Conservation (phyloP, 2,329 filamentous ascomycete genomes). For the Ophiostoma montium region DNA sequence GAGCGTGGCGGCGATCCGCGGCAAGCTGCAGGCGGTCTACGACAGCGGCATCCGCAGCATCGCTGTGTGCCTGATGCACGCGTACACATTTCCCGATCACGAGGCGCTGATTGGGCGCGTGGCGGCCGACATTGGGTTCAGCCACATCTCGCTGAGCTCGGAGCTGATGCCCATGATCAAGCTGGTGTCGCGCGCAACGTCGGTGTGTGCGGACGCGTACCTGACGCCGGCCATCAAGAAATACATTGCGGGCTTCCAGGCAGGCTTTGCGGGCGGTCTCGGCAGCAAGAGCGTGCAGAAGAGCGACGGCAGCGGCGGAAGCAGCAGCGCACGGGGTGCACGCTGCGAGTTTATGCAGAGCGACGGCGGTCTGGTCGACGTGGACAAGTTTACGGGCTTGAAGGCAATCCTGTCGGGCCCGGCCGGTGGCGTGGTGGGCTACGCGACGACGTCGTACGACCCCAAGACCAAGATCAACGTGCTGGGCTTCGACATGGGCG, state of each 20-base stretch:
- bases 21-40: constrained; percentile 52
- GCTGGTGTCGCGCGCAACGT: constrained; percentile 59
- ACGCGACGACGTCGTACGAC: constrained; percentile 84
- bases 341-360: constrained; percentile 94
- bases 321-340: constrained; percentile 38
- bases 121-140: constrained; percentile 67
- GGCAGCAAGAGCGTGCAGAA: constrained; percentile 54
- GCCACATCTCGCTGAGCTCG: constrained; percentile 68
- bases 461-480: constrained; percentile 67
- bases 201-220: constrained; percentile 68
- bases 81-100: constrained; percentile 80
- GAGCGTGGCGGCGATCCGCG: constrained; percentile 37
- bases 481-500: constrained; percentile 94
- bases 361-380: constrained; percentile 60
- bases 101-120: constrained; percentile 65
- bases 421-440: constrained; percentile 86
- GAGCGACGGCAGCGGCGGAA: constrained; percentile 36
- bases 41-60: constrained; percentile 64
- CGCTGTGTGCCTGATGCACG: constrained; percentile 83
- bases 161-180: constrained; percentile 88
- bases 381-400: constrained; percentile 70
- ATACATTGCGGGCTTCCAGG: constrained; percentile 60
- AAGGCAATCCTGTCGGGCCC: constrained; percentile 79
- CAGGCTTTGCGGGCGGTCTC: constrained; percentile 67
- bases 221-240: constrained; percentile 66